Base-by-base conservation (phyloP, 495 filamentous ascomycete species). In the Penicillium fimorum region DNA sequence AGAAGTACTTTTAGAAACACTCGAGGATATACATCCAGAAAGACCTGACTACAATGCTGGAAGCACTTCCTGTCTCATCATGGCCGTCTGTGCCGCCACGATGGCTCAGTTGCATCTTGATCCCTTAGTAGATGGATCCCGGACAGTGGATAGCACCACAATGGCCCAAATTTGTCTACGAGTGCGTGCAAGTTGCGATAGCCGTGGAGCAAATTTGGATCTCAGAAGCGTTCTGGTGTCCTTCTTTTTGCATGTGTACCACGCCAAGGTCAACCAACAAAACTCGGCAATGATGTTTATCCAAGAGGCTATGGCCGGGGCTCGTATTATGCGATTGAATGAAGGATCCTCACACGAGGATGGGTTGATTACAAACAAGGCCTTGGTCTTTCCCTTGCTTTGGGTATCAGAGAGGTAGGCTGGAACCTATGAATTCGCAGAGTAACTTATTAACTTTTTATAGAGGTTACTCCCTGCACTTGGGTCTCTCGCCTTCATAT, bases 241-340 rank as follows among this genome's bases (percentile, higher is more conserved):
- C 1, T 70, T 72, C 44, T 70, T 72, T 38, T 56, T 72, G 51
- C 70, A 70, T 60, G 70, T 72, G 12, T 70, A 70, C 33, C 59
- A 72, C 58, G 68, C 70, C 12, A 72, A 72, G 57, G 56, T 62
- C 15, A 69, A 72, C 17, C 58, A 60, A 44, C 58, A 63, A n/a
- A 66, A 55, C 10, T 62, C 57, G 22, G 68, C 70, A 5, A 66
- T 69, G 68, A 66, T 66, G 56, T 72, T 66, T 22, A 69, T 72
- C 9, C 68, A 70, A 20, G 66, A 70, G 29, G 70, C 68, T 17
- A 64, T 72, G 17, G 44, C 64, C 3, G 57, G 55, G 2, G 66
- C 68, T 5, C 53, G 55, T 42, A 50, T 64, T 11, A n/a, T 72
- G 51, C 49, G 56, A 15, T 25, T 73, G 46, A 60, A 71, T 59